Evolutionary conservation across 495 filamentous ascomycete species (phyloP).

Genomic region (Penicillium taxi): DNA sequence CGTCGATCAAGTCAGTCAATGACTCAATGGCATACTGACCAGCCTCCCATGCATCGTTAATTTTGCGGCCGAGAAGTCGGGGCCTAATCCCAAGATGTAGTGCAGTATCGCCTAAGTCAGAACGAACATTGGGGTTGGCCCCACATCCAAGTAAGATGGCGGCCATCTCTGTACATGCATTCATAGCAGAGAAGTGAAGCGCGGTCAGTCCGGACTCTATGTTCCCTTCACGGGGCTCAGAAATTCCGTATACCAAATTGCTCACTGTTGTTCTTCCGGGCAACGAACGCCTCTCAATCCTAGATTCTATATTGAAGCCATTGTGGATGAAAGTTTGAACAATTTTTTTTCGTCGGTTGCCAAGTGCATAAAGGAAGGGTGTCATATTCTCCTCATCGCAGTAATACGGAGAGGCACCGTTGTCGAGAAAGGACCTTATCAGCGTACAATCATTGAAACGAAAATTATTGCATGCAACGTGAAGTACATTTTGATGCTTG

Average conservation of each 20-base stretch:
- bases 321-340: neutral
- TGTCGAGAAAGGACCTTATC: neutral
- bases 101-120: neutral
- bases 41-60: neutral
- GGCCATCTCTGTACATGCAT: neutral
- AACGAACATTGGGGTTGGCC: conserved; percentile 1
- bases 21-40: conserved; percentile 1
- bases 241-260: neutral
- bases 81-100: neutral
- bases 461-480: neutral
- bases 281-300: neutral
- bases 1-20: neutral
- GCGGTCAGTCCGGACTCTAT: neutral
- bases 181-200: conserved; percentile 1
- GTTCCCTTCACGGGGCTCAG: neutral
- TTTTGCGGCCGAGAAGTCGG: neutral
- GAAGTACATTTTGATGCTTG: conserved; percentile 1
- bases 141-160: neutral
- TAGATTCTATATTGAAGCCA: neutral
- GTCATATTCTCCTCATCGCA: conserved; percentile 1
- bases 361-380: conserved; percentile 1
- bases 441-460: neutral
- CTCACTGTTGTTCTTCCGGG: neutral
- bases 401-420: neutral
- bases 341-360: neutral